Conservation (phyloP, 148 eudicot genomes). For the Camellia sinensis region DNA sequence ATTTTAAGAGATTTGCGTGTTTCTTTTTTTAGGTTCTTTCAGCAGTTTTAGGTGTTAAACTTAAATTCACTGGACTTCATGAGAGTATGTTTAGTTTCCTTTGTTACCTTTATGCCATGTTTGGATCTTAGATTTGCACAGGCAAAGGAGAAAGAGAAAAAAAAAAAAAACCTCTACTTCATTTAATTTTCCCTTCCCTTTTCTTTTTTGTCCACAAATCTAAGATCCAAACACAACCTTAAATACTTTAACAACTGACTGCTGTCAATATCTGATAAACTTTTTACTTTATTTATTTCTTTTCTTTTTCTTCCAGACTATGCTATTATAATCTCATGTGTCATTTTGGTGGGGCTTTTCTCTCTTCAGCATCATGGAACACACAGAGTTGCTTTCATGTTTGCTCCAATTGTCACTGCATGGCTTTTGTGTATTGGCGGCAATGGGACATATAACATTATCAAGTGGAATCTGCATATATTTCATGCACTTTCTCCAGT, state of each 20-base stretch:
- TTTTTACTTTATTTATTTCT: background rate
- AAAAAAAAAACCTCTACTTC: no score
- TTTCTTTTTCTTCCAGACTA: conserved; percentile 36
- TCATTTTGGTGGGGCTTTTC: conserved; percentile 55
- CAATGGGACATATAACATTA: conserved; percentile 59
- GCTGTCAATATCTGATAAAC: background rate
- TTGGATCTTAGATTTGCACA: no score
- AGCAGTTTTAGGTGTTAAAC: conserved; percentile 55
- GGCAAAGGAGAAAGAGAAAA: no score
- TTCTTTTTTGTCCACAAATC: no score
- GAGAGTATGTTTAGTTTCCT: conserved; percentile 43
- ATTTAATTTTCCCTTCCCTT: no score
- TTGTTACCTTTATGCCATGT: background rate
- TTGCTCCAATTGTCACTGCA: conserved; percentile 63
- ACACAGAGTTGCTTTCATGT: conserved; percentile 61
- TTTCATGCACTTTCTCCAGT: conserved; percentile 57
- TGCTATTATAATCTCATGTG: conserved; percentile 44
- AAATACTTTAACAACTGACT: background rate
- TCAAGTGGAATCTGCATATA: conserved; percentile 53
- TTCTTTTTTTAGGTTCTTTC: conserved; percentile 40
- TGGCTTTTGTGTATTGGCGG: conserved; percentile 67
- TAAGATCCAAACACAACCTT: no score
- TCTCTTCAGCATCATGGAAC: conserved; percentile 72
- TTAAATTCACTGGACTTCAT: conserved; percentile 52
- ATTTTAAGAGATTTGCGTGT: background rate